Evolutionary conservation across 208 protist genomes (phyloP).

Genomic region (Acanthamoeba triangularis): DNA sequence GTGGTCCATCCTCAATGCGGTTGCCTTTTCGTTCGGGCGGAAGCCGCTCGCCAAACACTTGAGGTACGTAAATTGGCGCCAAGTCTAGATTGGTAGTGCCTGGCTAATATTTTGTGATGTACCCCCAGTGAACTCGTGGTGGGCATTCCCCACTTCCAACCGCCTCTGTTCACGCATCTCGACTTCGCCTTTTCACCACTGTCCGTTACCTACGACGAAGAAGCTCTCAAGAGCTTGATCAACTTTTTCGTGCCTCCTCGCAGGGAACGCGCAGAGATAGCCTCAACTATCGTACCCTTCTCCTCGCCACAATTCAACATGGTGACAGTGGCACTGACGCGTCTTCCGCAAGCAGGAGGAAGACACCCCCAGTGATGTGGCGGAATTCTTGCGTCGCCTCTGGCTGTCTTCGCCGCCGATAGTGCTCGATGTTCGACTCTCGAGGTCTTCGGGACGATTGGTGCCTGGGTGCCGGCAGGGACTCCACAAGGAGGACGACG

Average conservation of each 20-base stretch:
- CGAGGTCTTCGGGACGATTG: not conserved
- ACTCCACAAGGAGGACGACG: not conserved
- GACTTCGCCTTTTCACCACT: not conserved
- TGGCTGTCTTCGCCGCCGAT: not conserved
- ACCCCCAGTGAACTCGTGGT: not conserved
- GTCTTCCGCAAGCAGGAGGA: not conserved
- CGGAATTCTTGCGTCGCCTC: not conserved
- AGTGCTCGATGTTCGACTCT: not conserved
- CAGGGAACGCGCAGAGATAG: not conserved
- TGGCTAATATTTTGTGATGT: not conserved
- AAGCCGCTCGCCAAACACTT: conserved; percentile 13
- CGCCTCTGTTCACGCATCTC: conserved; percentile 27
- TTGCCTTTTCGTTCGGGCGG: not conserved
- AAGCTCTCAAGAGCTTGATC: not conserved
- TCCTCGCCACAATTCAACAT: not conserved
- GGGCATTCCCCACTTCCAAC: conserved; percentile 26
- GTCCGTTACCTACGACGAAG: conserved; percentile 11
- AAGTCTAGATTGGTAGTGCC: not conserved
- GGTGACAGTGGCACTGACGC: not conserved
- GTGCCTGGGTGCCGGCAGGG: not conserved
- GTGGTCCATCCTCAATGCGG: not conserved
- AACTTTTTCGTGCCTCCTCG: not conserved
- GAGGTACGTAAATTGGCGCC: not conserved
- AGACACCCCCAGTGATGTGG: not conserved
- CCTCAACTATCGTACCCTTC: not conserved